phyloP scores from a whole-genome alignment of 495 filamentous ascomycete species.

The Annulohypoxylon nitens region DNA sequence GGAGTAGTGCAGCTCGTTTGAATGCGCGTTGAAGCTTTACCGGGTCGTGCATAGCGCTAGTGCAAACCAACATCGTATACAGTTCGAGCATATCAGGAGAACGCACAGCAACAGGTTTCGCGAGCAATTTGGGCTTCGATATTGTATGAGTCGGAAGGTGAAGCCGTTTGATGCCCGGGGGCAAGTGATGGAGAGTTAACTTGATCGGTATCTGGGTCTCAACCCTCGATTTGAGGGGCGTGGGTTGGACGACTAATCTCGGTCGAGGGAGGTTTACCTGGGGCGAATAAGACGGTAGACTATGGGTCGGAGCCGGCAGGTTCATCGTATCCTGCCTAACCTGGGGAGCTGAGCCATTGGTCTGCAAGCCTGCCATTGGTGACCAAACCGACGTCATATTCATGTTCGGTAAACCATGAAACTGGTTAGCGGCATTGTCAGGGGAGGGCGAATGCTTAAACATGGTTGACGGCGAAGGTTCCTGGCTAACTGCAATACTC shows the following conservation, averaged over 20 bases:
- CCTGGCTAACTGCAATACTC: constrained; percentile 59
- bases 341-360: constrained; percentile 8
- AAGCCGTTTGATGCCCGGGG: constrained; percentile 77
- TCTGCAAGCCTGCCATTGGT: constrained; percentile 14
- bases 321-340: constrained; percentile 34
- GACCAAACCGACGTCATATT: constrained; percentile 40
- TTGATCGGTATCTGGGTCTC: constrained; percentile 93
- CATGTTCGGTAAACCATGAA: constrained; percentile 34
- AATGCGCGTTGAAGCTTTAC: constrained; percentile 73
- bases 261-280: constrained; percentile 33
- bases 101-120: constrained; percentile 71
- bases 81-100: constrained; percentile 83
- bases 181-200: constrained; percentile 78
- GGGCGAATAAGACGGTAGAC: constrained; percentile 31
- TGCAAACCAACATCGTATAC: constrained; percentile 84
- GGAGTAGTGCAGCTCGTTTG: constrained; percentile 67
- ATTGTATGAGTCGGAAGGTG: constrained; percentile 91
- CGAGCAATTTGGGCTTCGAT: constrained; percentile 87
- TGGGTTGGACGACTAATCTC: constrained; percentile 67
- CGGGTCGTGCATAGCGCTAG: constrained; percentile 88
- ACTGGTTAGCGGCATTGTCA: constrained; percentile 40
- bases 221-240: constrained; percentile 85
- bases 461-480: constrained; percentile 61
- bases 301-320: constrained; percentile 27
- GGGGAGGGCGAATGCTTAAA: constrained; percentile 69